Conservation (phyloP, 768 basidiomycete genomes). For the Scleroderma bovista region DNA sequence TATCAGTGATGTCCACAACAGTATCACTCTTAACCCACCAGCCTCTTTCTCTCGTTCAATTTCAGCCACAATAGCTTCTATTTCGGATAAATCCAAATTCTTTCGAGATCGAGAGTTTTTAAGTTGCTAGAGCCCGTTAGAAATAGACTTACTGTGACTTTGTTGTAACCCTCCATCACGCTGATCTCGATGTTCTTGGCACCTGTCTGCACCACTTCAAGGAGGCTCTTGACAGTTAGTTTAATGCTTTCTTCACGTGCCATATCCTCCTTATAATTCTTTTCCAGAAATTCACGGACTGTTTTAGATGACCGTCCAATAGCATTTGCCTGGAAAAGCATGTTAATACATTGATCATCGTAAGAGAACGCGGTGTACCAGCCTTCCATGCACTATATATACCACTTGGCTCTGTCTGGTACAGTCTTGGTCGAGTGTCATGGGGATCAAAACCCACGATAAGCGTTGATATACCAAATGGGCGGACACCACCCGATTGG, state of each 20-base stretch:
- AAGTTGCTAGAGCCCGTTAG: neutral
- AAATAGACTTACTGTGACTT: slow-evolving; percentile 65
- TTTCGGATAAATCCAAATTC: slow-evolving; percentile 83
- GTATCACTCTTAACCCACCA: slow-evolving; percentile 39
- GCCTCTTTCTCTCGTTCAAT: slow-evolving; percentile 98
- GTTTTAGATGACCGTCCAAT: slow-evolving; percentile 98
- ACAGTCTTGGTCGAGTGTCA: slow-evolving; percentile 81
- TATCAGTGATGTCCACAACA: slow-evolving; percentile 1
- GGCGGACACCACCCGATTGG: slow-evolving; percentile 96
- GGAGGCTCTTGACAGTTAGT: slow-evolving; percentile 87
- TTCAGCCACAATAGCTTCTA: slow-evolving; percentile 85
- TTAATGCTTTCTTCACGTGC: slow-evolving; percentile 88
- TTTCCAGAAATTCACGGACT: slow-evolving; percentile 96
- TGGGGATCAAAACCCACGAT: slow-evolving; percentile 97
- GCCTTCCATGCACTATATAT: slow-evolving; percentile 99
- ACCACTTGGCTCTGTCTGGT: slow-evolving; percentile 96
- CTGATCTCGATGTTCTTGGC: slow-evolving; percentile 99
- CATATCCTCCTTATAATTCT: slow-evolving; percentile 93
- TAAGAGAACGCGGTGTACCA: slow-evolving; percentile 1
- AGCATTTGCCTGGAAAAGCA: slow-evolving; percentile 75
- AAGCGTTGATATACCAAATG: slow-evolving; percentile 96
- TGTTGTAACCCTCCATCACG: slow-evolving; percentile 93
- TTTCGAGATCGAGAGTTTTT: slow-evolving; percentile 29
- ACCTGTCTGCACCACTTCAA: slow-evolving; percentile 99
- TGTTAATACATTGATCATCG: neutral